Percentiles rank a stretch among this genome's conserved stretches.
Conservation (phyloP, 73 alveolate species). For the Tetrahymena elliotti region DNA sequence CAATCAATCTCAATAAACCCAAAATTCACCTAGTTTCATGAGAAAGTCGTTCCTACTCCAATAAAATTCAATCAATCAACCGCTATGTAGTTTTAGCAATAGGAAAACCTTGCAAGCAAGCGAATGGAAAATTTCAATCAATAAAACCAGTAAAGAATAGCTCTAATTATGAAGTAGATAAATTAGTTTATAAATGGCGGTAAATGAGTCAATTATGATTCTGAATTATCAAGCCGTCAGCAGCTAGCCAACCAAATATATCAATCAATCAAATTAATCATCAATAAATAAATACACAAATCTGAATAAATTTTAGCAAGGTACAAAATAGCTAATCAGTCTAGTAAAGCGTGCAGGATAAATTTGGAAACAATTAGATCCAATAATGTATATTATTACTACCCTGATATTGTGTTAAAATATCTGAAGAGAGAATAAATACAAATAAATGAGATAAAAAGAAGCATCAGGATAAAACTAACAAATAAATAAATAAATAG, state of each 20-base stretch:
- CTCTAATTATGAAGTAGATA: not conserved
- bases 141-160: not conserved
- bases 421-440: not conserved
- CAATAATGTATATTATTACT: too few species aligned
- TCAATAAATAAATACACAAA: not conserved
- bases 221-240: not conserved
- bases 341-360: not conserved
- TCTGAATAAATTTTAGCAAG: not conserved
- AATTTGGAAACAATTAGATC: not conserved
- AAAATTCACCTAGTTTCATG: not conserved
- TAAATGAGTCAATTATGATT: too few species aligned
- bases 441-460: too few species aligned
- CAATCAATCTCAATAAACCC: not conserved
- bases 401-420: not conserved
- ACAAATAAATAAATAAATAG: too few species aligned
- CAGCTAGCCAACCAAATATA: too few species aligned
- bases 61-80: too few species aligned
- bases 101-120: not conserved
- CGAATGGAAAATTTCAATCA: not conserved
- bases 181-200: not conserved
- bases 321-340: not conserved
- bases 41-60: not conserved
- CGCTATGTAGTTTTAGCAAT: not conserved
- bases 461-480: not conserved
- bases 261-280: not conserved